Evolutionary conservation across 352 stramenopile species (phyloP).

Genomic region (Globisporangium camurandrum): DNA sequence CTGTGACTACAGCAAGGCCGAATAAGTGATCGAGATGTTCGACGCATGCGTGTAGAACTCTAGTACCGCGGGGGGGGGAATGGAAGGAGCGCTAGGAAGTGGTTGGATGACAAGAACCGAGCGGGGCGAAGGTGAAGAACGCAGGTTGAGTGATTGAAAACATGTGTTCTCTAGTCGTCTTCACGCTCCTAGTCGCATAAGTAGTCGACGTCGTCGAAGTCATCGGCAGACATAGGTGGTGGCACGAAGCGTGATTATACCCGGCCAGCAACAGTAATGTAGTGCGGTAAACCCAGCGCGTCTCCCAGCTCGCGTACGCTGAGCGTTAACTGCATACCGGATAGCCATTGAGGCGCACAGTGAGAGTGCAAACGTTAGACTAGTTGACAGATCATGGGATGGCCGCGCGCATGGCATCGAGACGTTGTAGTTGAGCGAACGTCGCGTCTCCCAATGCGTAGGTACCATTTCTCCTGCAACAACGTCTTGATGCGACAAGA

Average conservation of each 20-base stretch:
- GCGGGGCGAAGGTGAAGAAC: background rate
- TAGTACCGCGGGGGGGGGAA: background rate
- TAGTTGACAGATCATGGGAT: background rate
- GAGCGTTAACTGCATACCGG: background rate
- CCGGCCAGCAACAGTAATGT: background rate
- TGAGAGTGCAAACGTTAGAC: background rate
- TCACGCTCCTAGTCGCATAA: background rate
- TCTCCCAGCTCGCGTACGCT: background rate
- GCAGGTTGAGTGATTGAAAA: background rate
- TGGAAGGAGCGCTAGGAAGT: background rate
- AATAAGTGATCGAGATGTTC: background rate
- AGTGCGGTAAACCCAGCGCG: background rate
- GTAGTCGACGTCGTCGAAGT: background rate
- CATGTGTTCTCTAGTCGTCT: background rate
- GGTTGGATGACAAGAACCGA: background rate
- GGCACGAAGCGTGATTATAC: background rate
- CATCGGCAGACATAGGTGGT: background rate
- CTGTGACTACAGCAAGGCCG: background rate
- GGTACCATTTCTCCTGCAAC: constrained; percentile 9
- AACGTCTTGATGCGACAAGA: background rate
- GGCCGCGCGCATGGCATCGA: background rate
- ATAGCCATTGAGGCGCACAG: background rate
- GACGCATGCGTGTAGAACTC: too few relatives aligned
- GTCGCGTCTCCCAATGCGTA: constrained; percentile 7
- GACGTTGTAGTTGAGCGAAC: background rate